phyloP scores from a whole-genome alignment of 2,329 filamentous ascomycete species.

The Apiospora malaysiana region DNA sequence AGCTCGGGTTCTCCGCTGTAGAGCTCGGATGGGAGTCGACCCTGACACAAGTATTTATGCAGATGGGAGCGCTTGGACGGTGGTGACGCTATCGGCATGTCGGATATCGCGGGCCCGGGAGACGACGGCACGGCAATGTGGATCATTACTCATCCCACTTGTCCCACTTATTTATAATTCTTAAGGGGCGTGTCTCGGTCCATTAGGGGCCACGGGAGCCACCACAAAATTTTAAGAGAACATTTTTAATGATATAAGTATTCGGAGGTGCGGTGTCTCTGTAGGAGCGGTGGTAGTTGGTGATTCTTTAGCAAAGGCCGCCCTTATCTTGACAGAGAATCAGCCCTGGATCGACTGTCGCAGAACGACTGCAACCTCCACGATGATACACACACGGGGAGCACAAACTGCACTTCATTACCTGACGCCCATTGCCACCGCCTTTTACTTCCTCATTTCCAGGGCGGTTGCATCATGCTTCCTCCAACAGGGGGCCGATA shows the following conservation, averaged over 20 bases:
- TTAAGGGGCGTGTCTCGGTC: background rate
- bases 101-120: background rate
- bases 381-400: background rate
- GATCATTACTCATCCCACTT: background rate
- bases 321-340: background rate
- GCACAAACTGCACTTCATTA: too few relatives aligned
- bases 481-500: too few relatives aligned
- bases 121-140: background rate
- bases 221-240: background rate
- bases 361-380: background rate
- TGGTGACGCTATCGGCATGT: background rate
- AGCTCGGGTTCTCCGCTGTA: background rate
- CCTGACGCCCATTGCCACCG: too few relatives aligned
- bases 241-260: background rate
- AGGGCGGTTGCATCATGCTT: too few relatives aligned
- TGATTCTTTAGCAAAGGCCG: background rate
- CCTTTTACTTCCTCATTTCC: too few relatives aligned
- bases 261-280: background rate
- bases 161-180: background rate
- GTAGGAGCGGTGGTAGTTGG: background rate
- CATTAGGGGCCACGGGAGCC: background rate
- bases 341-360: background rate
- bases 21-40: background rate
- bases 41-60: background rate
- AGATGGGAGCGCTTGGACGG: background rate